Evolutionary conservation across 2,329 filamentous ascomycete species (phyloP).

Genomic region (Diplocarpon mali): DNA sequence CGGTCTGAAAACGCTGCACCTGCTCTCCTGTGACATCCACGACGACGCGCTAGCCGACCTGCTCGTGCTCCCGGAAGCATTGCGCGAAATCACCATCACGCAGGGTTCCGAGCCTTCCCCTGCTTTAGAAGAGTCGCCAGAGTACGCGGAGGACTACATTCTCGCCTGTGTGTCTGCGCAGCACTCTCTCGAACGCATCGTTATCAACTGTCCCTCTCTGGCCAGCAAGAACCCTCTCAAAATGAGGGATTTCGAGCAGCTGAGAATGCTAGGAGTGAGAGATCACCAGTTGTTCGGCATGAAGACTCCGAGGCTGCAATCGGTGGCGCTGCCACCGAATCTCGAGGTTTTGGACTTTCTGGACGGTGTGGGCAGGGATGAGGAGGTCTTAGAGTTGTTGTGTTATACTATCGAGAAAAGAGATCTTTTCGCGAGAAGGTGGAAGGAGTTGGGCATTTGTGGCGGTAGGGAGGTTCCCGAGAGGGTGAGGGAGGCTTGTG

Average conservation of each 20-base stretch:
- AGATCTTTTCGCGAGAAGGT: slow-evolving; percentile 29
- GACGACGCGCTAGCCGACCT: slow-evolving; percentile 33
- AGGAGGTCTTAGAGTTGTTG: slow-evolving; percentile 36
- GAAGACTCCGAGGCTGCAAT: slow-evolving; percentile 34
- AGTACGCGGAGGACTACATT: slow-evolving; percentile 37
- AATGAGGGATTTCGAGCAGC: slow-evolving; percentile 33
- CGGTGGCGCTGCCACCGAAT: slow-evolving; percentile 36
- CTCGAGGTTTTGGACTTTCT: slow-evolving; percentile 37
- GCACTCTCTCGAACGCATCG: slow-evolving; percentile 35
- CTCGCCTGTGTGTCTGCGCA: slow-evolving; percentile 32
- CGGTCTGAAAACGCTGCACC: slow-evolving; percentile 32
- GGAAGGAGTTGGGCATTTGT: slow-evolving; percentile 30
- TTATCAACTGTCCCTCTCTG: slow-evolving; percentile 34
- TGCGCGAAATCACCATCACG: slow-evolving; percentile 38
- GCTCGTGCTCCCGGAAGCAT: slow-evolving; percentile 33
- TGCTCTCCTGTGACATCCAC: slow-evolving; percentile 41
- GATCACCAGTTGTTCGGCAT: slow-evolving; percentile 39
- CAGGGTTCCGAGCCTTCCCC: slow-evolving; percentile 29
- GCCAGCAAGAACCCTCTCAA: slow-evolving; percentile 32
- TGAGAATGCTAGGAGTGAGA: slow-evolving; percentile 33
- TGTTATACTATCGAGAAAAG: slow-evolving; percentile 32
- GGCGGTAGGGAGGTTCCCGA: not conserved
- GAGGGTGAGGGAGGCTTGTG: slow-evolving; percentile 1
- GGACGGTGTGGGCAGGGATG: slow-evolving; percentile 35
- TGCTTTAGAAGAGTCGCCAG: slow-evolving; percentile 36